Evolutionary conservation across 2,329 filamentous ascomycete species (phyloP).

Genomic region (Penicillium paneum): DNA sequence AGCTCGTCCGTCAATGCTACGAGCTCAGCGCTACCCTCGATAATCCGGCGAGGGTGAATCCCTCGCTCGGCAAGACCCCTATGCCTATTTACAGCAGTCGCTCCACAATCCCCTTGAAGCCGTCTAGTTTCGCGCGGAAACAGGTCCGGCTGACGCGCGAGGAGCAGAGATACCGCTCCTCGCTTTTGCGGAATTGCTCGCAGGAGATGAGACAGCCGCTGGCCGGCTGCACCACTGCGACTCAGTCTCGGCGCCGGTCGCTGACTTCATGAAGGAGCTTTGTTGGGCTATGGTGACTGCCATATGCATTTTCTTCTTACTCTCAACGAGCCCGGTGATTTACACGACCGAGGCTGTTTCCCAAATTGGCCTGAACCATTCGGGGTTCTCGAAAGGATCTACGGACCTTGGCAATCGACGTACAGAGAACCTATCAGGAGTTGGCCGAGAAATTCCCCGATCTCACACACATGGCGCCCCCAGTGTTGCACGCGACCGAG

Average conservation of each 20-base stretch:
- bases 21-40: slow-evolving; percentile 32
- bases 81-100: slow-evolving; percentile 21
- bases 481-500: slow-evolving; percentile 4
- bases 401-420: neutral
- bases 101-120: slow-evolving; percentile 26
- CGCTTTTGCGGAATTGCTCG: slow-evolving; percentile 25
- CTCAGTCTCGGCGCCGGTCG: slow-evolving; percentile 23
- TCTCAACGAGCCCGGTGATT: neutral
- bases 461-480: neutral
- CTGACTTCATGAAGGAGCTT: slow-evolving; percentile 20
- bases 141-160: slow-evolving; percentile 34
- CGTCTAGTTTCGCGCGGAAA: slow-evolving; percentile 32
- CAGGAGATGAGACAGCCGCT: slow-evolving; percentile 22
- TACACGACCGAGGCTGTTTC: neutral
- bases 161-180: slow-evolving; percentile 32
- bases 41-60: slow-evolving; percentile 20
- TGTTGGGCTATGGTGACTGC: neutral
- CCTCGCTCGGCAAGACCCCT: slow-evolving; percentile 14
- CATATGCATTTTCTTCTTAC: neutral
- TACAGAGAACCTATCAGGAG: neutral
- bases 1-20: slow-evolving; percentile 40
- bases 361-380: neutral
- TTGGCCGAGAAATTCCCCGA: neutral
- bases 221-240: slow-evolving; percentile 11
- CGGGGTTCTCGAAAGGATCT: neutral